Percentiles rank a stretch among this genome's conserved stretches.
phyloP scores from a whole-genome alignment of 148 eudicot species.

The Pharnaceum exiguum region DNA sequence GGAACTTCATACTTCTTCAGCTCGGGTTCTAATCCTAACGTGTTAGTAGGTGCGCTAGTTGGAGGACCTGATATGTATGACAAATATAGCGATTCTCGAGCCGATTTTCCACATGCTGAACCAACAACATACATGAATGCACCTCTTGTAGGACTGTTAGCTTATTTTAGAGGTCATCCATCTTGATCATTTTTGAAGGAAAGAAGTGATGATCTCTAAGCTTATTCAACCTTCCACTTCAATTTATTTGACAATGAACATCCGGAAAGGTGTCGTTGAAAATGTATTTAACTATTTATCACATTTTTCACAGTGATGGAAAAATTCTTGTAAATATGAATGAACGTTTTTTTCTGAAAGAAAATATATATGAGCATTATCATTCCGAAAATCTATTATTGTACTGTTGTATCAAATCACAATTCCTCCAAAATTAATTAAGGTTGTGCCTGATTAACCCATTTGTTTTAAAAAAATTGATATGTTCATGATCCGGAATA shows the following conservation, averaged over 20 bases:
- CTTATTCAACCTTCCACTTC: not conserved
- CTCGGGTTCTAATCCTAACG: conserved; percentile 38
- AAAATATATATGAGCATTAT: too few species aligned
- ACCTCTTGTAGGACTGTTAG: conserved; percentile 56
- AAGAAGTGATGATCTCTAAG: not conserved
- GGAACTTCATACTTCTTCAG: conserved; percentile 43
- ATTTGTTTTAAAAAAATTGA: too few species aligned
- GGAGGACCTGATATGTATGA: conserved; percentile 54
- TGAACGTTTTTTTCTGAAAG: too few species aligned
- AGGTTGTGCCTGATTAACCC: too few species aligned
- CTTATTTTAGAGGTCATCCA: conserved; percentile 36
- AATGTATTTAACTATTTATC: too few species aligned
- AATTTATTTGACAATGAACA: not conserved
- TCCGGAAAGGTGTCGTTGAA: conserved; percentile 1
- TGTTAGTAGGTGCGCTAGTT: conserved; percentile 50
- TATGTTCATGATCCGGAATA: too few species aligned
- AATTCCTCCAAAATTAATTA: too few species aligned
- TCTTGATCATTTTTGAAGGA: not conserved
- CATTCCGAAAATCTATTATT: too few species aligned
- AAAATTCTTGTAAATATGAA: too few species aligned
- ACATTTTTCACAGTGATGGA: conserved; percentile 3
- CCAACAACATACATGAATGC: conserved; percentile 69
- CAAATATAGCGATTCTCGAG: conserved; percentile 33
- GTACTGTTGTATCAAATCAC: too few species aligned
- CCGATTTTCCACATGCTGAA: conserved; percentile 33